phyloP scores from a whole-genome alignment of 106 monocot species.

The Dioscorea zingiberensis region DNA sequence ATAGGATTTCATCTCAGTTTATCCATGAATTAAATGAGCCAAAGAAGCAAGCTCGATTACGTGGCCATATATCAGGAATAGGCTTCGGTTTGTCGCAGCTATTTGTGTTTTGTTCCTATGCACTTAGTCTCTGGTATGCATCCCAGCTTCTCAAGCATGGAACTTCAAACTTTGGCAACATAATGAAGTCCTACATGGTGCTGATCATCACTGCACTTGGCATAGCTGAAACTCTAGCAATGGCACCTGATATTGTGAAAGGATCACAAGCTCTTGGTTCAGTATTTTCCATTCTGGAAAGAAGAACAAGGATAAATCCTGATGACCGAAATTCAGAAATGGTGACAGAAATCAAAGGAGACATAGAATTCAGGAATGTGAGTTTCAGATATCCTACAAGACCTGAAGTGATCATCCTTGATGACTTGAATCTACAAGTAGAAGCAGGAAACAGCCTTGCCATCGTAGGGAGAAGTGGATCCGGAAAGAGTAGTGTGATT shows the following conservation, averaged over 20 bases:
- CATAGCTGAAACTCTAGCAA: constrained; percentile 36
- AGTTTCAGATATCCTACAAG: constrained; percentile 22
- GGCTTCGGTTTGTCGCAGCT: constrained; percentile 42
- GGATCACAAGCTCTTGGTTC: constrained; percentile 30
- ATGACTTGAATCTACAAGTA: constrained; percentile 17
- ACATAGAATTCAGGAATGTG: constrained; percentile 26
- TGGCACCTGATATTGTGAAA: constrained; percentile 34
- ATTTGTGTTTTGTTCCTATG: constrained; percentile 39
- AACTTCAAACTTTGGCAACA: constrained; percentile 26
- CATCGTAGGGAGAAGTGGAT: constrained; percentile 25
- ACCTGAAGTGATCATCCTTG: constrained; percentile 13
- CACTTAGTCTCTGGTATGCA: constrained; percentile 54
- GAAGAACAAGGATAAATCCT: constrained; percentile 23
- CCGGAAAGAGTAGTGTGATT: constrained; percentile 29
- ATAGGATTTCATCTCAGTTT: constrained; percentile 15
- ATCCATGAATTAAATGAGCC: constrained; percentile 15
- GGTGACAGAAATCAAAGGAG: constrained; percentile 19
- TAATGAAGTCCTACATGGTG: constrained; percentile 49
- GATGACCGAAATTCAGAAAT: constrained; percentile 23
- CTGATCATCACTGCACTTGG: constrained; percentile 33
- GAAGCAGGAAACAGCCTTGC: constrained; percentile 18
- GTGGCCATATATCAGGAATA: constrained; percentile 40
- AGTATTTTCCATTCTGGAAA: constrained; percentile 27
- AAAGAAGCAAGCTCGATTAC: constrained; percentile 15
- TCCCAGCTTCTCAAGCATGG: constrained; percentile 28